Base-by-base conservation (phyloP, 257 asterid genomes). In the Asclepias syriaca region DNA sequence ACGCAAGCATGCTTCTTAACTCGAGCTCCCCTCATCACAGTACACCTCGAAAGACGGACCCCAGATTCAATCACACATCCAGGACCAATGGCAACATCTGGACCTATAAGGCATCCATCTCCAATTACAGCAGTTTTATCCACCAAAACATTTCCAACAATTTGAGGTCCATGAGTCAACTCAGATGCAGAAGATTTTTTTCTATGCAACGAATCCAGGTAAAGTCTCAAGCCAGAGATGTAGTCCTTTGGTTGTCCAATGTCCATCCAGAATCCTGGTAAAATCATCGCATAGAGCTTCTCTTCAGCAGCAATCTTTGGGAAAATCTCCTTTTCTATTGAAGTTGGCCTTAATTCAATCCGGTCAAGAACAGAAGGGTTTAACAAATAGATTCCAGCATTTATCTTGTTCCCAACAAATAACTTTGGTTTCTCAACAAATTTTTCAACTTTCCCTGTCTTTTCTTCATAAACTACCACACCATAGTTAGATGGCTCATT, bases 201-300 rank as follows among this genome's bases (percentile, higher is more conserved):
- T 81, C 86, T 85, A 65, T 73, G 78, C 58, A 89, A 80, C 43
- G 90, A 87, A 34, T 87, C 91, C 68, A 89, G 65, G 80, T 87
- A 89, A 77, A 89, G 91, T 76, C 90, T 78, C 59, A 89, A 86
- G 66, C 96, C 93, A 1, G 85, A 81, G 53, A 87, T 85, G 85
- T 89, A 89, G 67, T 89, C 96, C 79, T 82, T 84, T 39, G 97
- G 97, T 75, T 90, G 97, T 8, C 96, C 96, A 24, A 90, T 79
- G 89, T 90, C 96, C 96, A 87, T 89, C 96, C 94, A 89, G 56
- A 89, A 89, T 5, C 96, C 96, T 0, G 94, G 87, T n/a, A 89
- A 82, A 72, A 87, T 87, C 96, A 87, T 89, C 0, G 91, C 96
- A 5, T 79, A 85, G 22, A 87, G 87, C 56, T 83, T 80, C 58